A percentile compares a stretch with the other conserved stretches of the same genome.
These are phyloP conservation scores for Chrysosphaeria jannelii DNA, from an alignment of 2,329 filamentous ascomycete genomes.

Conservation along the genomic window DNA sequence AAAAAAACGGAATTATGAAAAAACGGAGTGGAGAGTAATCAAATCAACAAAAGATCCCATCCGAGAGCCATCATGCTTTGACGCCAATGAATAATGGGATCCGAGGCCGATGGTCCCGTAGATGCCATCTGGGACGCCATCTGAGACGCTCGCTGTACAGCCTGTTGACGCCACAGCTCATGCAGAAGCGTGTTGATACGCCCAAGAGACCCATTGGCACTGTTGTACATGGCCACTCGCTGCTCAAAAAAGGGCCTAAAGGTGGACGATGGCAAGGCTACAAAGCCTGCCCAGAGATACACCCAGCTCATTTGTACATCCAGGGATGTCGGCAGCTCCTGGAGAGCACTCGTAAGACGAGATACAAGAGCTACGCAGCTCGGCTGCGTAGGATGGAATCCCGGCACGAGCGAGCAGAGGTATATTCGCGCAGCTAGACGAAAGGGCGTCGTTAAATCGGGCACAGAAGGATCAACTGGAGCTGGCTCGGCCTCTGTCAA, in stretches of 20 bases:
- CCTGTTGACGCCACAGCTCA: slow-evolving; percentile 64
- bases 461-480: slow-evolving; percentile 23
- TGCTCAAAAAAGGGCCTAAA: slow-evolving; percentile 59
- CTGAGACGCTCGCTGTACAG: slow-evolving; percentile 10
- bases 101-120: slow-evolving; percentile 7
- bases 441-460: slow-evolving; percentile 49
- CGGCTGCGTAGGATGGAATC: slow-evolving; percentile 44
- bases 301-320: slow-evolving; percentile 87
- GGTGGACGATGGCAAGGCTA: slow-evolving; percentile 36
- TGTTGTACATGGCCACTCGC: slow-evolving; percentile 19
- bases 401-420: slow-evolving; percentile 81
- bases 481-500: slow-evolving; percentile 38
- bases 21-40: slow-evolving; percentile 5
- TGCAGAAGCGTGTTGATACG: slow-evolving; percentile 48
- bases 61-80: slow-evolving; percentile 74
- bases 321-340: slow-evolving; percentile 63
- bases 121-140: slow-evolving; percentile 7
- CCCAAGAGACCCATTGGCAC: slow-evolving; percentile 65
- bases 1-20: slow-evolving; percentile 5
- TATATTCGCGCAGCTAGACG: slow-evolving; percentile 82
- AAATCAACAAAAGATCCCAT: slow-evolving; percentile 85
- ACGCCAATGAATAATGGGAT: slow-evolving; percentile 61
- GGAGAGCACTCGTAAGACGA: slow-evolving; percentile 45
- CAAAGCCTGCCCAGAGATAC: slow-evolving; percentile 58
- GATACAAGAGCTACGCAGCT: slow-evolving; percentile 51